Conservation (phyloP, 176 grass and related monocot species). For the Rhynchospora breviuscula region DNA sequence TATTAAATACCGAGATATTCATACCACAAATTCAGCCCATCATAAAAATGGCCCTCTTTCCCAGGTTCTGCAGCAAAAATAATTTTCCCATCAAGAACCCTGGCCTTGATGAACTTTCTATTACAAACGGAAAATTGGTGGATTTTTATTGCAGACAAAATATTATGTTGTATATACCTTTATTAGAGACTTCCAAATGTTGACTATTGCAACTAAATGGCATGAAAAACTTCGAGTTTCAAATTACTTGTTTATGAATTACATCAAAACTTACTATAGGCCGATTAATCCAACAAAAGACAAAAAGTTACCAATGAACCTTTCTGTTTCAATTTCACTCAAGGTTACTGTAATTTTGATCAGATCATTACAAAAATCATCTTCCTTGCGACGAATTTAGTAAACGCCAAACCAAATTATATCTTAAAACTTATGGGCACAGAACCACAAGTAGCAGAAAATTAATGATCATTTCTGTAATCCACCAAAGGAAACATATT, state of each 20-base stretch:
- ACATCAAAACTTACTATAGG: neutral
- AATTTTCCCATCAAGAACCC: neutral
- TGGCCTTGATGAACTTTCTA: neutral
- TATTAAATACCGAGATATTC: neutral
- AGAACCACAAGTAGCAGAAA: neutral
- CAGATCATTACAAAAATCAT: neutral
- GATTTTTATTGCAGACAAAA: neutral
- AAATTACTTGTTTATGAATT: neutral
- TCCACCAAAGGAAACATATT: neutral
- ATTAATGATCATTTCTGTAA: neutral
- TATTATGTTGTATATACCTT: neutral
- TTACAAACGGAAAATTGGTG: neutral
- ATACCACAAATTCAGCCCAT: neutral
- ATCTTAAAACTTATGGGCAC: neutral
- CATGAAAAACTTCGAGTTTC: neutral
- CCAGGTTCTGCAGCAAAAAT: neutral
- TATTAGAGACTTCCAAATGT: neutral
- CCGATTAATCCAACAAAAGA: neutral
- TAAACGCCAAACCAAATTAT: neutral
- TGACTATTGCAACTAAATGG: neutral
- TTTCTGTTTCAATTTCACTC: neutral
- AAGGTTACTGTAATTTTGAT: neutral
- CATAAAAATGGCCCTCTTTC: neutral
- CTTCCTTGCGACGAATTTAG: neutral
- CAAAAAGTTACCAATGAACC: neutral